Percentiles rank a stretch among this genome's conserved stretches.
Evolutionary conservation across 768 basidiomycete species (phyloP).

Genomic region (Russula foetens): DNA sequence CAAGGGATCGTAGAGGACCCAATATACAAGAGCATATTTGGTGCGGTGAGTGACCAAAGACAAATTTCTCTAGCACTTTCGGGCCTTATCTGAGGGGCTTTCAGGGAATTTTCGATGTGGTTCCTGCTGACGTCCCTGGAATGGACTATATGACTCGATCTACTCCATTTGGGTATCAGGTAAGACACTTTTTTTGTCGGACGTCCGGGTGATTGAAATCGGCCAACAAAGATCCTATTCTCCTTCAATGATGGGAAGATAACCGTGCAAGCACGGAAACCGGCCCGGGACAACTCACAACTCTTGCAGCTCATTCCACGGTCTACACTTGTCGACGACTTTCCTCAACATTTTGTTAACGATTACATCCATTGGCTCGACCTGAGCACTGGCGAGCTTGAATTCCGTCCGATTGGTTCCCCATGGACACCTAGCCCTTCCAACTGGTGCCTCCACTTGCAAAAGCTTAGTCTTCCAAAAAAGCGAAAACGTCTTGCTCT

Average conservation of each 20-base stretch:
- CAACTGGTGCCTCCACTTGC: slow-evolving; percentile 24
- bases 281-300: not conserved
- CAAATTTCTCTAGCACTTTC: not conserved
- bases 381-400: too few relatives aligned
- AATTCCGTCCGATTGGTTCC: slow-evolving; percentile 27
- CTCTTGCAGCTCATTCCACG: slow-evolving; percentile 29
- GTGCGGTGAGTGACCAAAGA: not conserved
- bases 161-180: not conserved
- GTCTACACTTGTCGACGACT: slow-evolving; percentile 23
- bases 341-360: slow-evolving; percentile 27
- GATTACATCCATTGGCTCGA: too few relatives aligned
- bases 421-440: slow-evolving; percentile 25
- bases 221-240: not conserved
- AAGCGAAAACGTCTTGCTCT: too few relatives aligned
- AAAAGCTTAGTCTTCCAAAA: not conserved
- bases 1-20: not conserved
- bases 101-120: not conserved
- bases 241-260: not conserved
- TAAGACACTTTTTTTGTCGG: not conserved
- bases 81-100: not conserved
- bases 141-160: slow-evolving; percentile 2
- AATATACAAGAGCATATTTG: not conserved
- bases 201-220: not conserved
- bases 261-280: not conserved
- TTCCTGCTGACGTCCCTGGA: not conserved